Evolutionary conservation across 75 land plant species (phyloP), one percentile per base, ranked within the genome.

Genomic region (Sequoiadendron giganteum): DNA sequence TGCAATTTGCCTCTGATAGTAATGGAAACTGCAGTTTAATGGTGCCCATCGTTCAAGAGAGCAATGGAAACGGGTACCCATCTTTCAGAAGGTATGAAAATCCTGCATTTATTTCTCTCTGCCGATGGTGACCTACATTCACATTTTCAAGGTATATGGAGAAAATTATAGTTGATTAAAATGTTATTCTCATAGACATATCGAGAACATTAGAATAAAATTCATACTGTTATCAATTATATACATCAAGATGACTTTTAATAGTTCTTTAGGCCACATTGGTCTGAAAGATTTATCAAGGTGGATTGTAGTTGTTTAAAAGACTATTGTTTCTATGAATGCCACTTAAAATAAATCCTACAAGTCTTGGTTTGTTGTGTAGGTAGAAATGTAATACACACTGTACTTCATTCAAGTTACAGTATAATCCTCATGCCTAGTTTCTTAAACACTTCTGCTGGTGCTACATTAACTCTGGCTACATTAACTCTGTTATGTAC

Each of bases 11-110:
- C 34, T 30, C 38, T 34, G 34, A 75, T 3, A 75, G 16, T 14
- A 75, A 72, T 72, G 76, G 76, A 32, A 72, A 72, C 5, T 10
- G 5, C 10, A 32, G 34, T 75, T 75, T 34, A 75, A 75, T 32
- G 84, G 84, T 42, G 34, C 49, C 84, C 0, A 11, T 11, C 5
- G n/a, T 28, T 82, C 30, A 40, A 82, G 84, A 82, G 30, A 82
- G 52, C 52, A 28, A 82, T 45, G 32, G n/a, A n/a, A 82, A 82
- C 2, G 30, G 15, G 14, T n/a, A 82, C 52, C 21, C 32, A 28
- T 82, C 30, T 3, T n/a, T 82, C 30, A 82, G 52, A 82, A 82
- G 84, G 84, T 82, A 82, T 45, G 49, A 82, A 43, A 13, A n/a
- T 25, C 21, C 3, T 79, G 82, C 28, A 79, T 39, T 21, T 52